Evolutionary conservation across 2,329 filamentous ascomycete genomes (phyloP), one percentile per base, ranked within the genome.

Genomic region (Lasiodiplodia gonubiensis): DNA sequence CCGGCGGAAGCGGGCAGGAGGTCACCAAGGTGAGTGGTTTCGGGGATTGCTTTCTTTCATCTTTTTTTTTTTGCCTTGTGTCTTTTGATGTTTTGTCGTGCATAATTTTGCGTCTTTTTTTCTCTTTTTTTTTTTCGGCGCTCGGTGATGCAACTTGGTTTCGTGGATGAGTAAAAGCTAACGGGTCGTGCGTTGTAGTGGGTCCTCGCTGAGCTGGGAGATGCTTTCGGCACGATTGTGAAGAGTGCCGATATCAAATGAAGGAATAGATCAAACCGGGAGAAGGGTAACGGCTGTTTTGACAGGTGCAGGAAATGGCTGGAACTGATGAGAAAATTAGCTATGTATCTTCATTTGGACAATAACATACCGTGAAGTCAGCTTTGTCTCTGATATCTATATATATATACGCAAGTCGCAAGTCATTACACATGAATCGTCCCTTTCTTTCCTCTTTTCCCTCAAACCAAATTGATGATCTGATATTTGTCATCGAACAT

Each of bases 211-310:
- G 89, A 91, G 76, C 77, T 91, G 73, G 86, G 73, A 0, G 89
- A 91, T 82, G 85, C 81, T 1, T 90, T 90, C 76, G 89, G 82
- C 0, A 90, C 87, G 0, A 80, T 90, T 7, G 79, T 90, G 0
- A 78, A 83, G 70, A 83, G 83, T 71, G 75, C 71, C 25, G 83
- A 86, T 35, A 82, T 86, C 71, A 81, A 81, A 69, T 81, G 73
- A 66, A 27, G 21, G 10, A 51, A 48, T 8, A n/a, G 2, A 37
- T 27, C 30, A 48, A 35, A 8, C 23, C 10, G 33, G 21, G 33
- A 37, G n/a, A 18, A 21, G n/a, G n/a, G n/a, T 3, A 42, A 46
- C 12, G 55, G 35, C 11, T 25, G 18, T 27, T 33, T 42, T 23
- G 35, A 39, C 54, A 25, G 35, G 11, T 3, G 21, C 25, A 33